These are phyloP conservation scores for Acacia melanoxylon DNA, from an alignment of 306 rosid species.

Conservation along the genomic window DNA sequence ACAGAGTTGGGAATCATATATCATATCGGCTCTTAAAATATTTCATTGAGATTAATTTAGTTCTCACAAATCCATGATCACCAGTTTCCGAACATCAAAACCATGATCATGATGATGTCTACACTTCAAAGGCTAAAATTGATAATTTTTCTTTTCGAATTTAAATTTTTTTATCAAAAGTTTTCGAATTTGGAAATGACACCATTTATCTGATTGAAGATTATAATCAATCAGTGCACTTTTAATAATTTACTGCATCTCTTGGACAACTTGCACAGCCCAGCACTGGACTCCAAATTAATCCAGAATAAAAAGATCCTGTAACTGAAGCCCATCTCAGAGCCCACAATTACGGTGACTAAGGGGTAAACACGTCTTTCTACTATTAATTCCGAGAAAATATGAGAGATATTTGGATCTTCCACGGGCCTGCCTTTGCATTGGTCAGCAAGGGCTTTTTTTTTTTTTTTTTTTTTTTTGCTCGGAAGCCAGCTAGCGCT, in stretches of 20 bases:
- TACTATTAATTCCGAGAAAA: too few relatives aligned
- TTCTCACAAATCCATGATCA: too few relatives aligned
- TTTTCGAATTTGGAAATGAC: not conserved
- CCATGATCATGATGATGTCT: not conserved
- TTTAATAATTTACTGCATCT: not conserved
- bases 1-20: too few relatives aligned
- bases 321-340: not conserved
- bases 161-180: too few relatives aligned
- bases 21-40: too few relatives aligned
- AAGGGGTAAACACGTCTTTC: constrained; percentile 17
- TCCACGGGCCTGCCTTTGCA: too few relatives aligned
- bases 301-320: not conserved
- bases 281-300: not conserved
- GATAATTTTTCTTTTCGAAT: not conserved
- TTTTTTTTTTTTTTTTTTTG: too few relatives aligned
- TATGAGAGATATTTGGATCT: too few relatives aligned
- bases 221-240: not conserved
- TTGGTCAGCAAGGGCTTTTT: too few relatives aligned
- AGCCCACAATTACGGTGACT: not conserved
- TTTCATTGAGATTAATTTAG: too few relatives aligned
- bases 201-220: not conserved
- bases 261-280: too few relatives aligned
- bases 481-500: too few relatives aligned
- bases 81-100: not conserved
- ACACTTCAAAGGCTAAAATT: not conserved